Evolutionary conservation across 345 rosid species (phyloP), one percentile per base, ranked within the genome.

Genomic region (Mallotus nudiflorus): DNA sequence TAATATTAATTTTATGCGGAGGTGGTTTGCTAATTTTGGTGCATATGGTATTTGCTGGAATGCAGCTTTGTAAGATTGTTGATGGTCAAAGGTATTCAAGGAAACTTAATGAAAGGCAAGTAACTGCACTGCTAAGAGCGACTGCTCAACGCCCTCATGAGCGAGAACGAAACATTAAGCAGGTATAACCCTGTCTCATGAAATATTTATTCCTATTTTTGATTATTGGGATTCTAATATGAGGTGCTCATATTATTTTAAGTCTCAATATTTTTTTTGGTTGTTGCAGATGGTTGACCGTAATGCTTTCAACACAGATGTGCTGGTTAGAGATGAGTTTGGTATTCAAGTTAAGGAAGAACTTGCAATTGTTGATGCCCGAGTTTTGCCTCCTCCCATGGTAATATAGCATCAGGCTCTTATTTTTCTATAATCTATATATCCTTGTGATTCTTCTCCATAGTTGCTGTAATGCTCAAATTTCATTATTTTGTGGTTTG

Each of bases 381-480:
- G 95, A 28, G 85, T 94, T 22, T 71, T 94, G 71, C 84, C 86
- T 0, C 75, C 97, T 5, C 98, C 98, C 0, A 0, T 10, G 93
- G 97, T 90, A 77, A 58, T 44, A 19, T 25, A n/a, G 19, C 63
- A 28, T 1, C 3, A 6, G 4, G 9, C 1, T 46, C 1, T n/a
- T n/a, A 31, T 1, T 25, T 1, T 48, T 0, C 14, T 49, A 2
- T 15, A 5, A 14, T 22, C 27, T 44, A 19, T 27, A 14, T 24
- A n/a, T 45, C 28, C 8, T 9, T 33, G 24, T n/a, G n/a, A n/a
- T 22, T 3, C 28, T 16, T 13, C 6, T 10, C 9, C 6, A 0
- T 5, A 1, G 5, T 6, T 40, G 39, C 25, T 15, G 19, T 3
- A 14, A 45, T 13, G 20, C n/a, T 9, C 18, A 2, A 9, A 1